These are phyloP conservation scores for Bipolaris victoriae DNA, from an alignment of 2,329 filamentous ascomycete species.

Conservation along the genomic window DNA sequence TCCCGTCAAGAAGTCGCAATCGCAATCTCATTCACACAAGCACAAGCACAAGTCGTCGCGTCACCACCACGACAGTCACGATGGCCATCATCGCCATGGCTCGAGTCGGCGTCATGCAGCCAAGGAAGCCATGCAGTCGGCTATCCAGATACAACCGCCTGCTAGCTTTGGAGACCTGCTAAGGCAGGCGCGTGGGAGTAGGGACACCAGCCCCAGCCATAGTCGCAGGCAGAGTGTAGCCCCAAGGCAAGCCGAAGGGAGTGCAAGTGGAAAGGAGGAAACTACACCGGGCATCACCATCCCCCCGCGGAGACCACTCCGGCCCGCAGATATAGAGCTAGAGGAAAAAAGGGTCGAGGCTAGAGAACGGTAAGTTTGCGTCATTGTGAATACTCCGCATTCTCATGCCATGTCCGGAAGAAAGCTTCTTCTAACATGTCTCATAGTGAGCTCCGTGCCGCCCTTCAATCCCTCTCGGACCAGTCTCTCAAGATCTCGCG, in stretches of 20 bases:
- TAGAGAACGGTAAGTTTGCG: slow-evolving; percentile 46
- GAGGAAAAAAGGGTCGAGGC: slow-evolving; percentile 45
- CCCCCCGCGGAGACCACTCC: slow-evolving; percentile 38
- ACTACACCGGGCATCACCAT: slow-evolving; percentile 19
- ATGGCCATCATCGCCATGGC: slow-evolving; percentile 37
- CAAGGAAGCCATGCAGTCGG: slow-evolving; percentile 54
- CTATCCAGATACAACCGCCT: slow-evolving; percentile 53
- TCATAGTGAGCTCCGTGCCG: slow-evolving; percentile 48
- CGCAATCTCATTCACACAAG: slow-evolving; percentile 35
- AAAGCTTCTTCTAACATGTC: slow-evolving; percentile 23
- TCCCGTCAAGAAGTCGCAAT: slow-evolving; percentile 37
- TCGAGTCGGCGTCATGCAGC: slow-evolving; percentile 43
- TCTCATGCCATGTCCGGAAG: not conserved
- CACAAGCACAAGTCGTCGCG: slow-evolving; percentile 39
- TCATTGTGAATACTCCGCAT: not conserved
- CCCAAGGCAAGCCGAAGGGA: slow-evolving; percentile 18
- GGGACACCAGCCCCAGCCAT: slow-evolving; percentile 37
- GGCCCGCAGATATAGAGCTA: slow-evolving; percentile 48
- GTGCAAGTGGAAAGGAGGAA: slow-evolving; percentile 13
- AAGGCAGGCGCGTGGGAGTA: slow-evolving; percentile 45
- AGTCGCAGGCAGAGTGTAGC: slow-evolving; percentile 40
- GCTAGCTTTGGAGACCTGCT: slow-evolving; percentile 54
- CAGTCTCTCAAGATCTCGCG: slow-evolving; percentile 68
- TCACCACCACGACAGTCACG: slow-evolving; percentile 37
- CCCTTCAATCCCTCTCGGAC: slow-evolving; percentile 58